phyloP scores from a whole-genome alignment of 164 flowering plant species.

The Saururus chinensis region DNA sequence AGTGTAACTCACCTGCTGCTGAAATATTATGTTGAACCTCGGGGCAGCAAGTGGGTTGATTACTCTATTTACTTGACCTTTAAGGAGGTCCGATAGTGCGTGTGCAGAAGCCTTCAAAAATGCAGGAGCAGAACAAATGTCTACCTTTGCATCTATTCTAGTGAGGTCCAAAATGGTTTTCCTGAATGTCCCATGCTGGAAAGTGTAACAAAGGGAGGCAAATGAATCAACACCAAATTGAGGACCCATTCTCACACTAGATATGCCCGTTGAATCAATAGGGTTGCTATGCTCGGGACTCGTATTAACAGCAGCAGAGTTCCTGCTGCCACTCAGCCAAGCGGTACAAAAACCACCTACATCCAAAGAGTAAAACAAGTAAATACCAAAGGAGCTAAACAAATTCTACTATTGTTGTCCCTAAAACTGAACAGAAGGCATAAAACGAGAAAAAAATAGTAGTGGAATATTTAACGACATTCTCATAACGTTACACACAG shows the following conservation, averaged over 20 bases:
- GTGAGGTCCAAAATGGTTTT: slow-evolving; percentile 52
- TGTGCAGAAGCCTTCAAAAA: slow-evolving; percentile 28
- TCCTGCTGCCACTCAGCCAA: slow-evolving; percentile 36
- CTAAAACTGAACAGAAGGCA: background rate
- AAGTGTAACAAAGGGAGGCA: slow-evolving; percentile 64
- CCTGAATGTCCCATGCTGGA: slow-evolving; percentile 74
- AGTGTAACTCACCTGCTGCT: slow-evolving; percentile 62
- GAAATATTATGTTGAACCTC: slow-evolving; percentile 57
- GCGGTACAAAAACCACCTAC: slow-evolving; percentile 60
- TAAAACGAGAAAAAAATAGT: no score
- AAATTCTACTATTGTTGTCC: background rate
- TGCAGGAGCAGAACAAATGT: slow-evolving; percentile 60
- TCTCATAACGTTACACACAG: background rate
- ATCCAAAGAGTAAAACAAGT: background rate
- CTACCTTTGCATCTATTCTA: slow-evolving; percentile 73
- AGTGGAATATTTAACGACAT: background rate
- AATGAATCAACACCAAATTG: slow-evolving; percentile 56
- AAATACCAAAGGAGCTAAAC: background rate
- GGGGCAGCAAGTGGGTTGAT: slow-evolving; percentile 44
- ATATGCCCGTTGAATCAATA: background rate
- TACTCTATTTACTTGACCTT: slow-evolving; percentile 13
- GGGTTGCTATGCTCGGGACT: slow-evolving; percentile 14
- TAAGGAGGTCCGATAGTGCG: slow-evolving; percentile 23
- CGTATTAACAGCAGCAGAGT: slow-evolving; percentile 13
- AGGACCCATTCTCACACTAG: slow-evolving; percentile 19